A percentile compares a stretch with the other conserved stretches of the same genome.
Evolutionary conservation across 345 rosid species (phyloP).

Genomic region (Rhizophora apiculata): DNA sequence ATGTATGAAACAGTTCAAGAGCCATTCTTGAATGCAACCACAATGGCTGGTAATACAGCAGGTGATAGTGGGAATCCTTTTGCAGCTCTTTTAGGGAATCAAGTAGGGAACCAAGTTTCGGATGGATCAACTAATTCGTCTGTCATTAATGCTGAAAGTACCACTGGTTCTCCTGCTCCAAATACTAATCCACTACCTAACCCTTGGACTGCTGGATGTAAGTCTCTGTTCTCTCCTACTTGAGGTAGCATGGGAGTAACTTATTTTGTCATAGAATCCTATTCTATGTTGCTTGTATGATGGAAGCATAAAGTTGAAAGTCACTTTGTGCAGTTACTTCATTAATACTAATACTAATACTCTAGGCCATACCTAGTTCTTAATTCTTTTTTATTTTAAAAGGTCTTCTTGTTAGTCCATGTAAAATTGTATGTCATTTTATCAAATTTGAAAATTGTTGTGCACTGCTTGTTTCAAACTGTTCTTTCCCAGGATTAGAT

Average conservation of each 20-base stretch:
- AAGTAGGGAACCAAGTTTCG: slow-evolving; percentile 38
- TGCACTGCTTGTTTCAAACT: not conserved
- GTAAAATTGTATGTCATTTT: too few species aligned
- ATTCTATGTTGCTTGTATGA: too few species aligned
- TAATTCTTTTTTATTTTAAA: too few species aligned
- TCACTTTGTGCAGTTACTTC: too few species aligned
- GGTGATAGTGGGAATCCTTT: slow-evolving; percentile 48
- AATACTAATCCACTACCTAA: slow-evolving; percentile 65
- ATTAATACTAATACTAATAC: too few species aligned
- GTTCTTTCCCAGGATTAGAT: not conserved
- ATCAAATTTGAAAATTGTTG: too few species aligned
- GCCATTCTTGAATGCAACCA: slow-evolving; percentile 69
- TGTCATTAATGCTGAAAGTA: slow-evolving; percentile 41
- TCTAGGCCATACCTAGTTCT: too few species aligned
- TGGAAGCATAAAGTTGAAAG: too few species aligned
- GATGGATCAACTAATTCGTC: slow-evolving; percentile 44
- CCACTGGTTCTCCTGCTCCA: slow-evolving; percentile 48
- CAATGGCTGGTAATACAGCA: slow-evolving; percentile 56
- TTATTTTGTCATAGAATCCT: too few species aligned
- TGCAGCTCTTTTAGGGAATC: slow-evolving; percentile 50
- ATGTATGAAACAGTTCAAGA: slow-evolving; percentile 88
- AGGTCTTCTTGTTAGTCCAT: too few species aligned
- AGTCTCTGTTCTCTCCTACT: slow-evolving; percentile 14
- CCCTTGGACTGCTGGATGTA: slow-evolving; percentile 52
- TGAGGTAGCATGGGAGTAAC: too few species aligned